Conservation (phyloP, 257 asterid species). For the Primulina huaijiensis region DNA sequence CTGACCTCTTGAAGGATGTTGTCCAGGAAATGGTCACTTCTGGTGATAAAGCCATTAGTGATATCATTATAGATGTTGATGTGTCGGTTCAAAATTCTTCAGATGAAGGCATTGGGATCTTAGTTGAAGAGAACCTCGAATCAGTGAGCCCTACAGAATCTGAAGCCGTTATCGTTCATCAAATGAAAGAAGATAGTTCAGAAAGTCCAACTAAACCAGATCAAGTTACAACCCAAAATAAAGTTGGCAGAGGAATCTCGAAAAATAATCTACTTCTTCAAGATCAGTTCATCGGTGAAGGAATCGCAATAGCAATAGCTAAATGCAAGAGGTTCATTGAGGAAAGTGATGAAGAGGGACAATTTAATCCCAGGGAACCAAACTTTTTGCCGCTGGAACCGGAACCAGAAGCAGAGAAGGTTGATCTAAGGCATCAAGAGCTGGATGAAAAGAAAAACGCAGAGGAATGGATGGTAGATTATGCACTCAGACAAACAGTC, state of each 20-base stretch:
- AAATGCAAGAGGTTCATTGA: slow-evolving; percentile 32
- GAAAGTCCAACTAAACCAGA: slow-evolving; percentile 16
- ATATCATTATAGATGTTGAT: neutral
- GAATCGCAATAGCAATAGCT: slow-evolving; percentile 24
- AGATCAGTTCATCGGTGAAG: neutral
- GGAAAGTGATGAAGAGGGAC: slow-evolving; percentile 38
- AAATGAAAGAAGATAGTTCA: slow-evolving; percentile 2
- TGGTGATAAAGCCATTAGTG: neutral
- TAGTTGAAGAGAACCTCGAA: slow-evolving; percentile 11
- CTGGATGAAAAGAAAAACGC: slow-evolving; percentile 62
- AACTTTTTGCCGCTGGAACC: slow-evolving; percentile 63
- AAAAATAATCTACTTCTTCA: neutral
- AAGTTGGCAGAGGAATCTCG: neutral
- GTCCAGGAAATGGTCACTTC: neutral
- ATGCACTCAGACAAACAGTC: slow-evolving; percentile 71
- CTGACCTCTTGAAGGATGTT: slow-evolving; percentile 3
- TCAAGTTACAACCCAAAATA: neutral
- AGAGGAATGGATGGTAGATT: slow-evolving; percentile 93
- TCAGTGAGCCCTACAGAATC: slow-evolving; percentile 12
- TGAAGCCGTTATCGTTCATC: neutral
- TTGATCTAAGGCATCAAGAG: slow-evolving; percentile 76
- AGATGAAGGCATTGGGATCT: slow-evolving; percentile 12
- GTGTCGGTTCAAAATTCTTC: slow-evolving; percentile 7
- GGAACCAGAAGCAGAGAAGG: slow-evolving; percentile 63
- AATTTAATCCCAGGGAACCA: slow-evolving; percentile 72